Evolutionary conservation across 2,329 filamentous ascomycete species (phyloP), one percentile per base, ranked within the genome.

Genomic region (Talaromyces funiculosus): DNA sequence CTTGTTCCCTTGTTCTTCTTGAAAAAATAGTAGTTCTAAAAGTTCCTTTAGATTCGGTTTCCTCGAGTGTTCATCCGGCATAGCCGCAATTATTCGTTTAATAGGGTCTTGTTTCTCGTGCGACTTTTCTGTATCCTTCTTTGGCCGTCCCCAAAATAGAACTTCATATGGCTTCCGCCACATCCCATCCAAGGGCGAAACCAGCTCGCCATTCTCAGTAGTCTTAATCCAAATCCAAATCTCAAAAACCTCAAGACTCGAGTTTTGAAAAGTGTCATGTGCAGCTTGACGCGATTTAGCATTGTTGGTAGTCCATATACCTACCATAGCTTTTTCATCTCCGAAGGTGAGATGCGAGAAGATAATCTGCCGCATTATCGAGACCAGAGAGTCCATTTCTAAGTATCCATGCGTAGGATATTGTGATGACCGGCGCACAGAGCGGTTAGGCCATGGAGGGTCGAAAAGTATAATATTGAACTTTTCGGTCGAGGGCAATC

Each of bases 201-300:
- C 77, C 0, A 83, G 78, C 61, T 82, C 77, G 3, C 85, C 85
- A 2, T 73, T 64, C 0, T 67, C 67, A 0, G 84, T 87, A 1
- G 77, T 81, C 69, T 88, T 88, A 57, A 86, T 68, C 85, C 85
- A 88, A 3, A 86, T 67, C 85, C 85, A 87, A 71, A 87, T 84
- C 64, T 87, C 84, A 4, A 74, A 67, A 7, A 86, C 65, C 2
- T 72, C 66, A 3, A 87, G 73, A 5, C 79, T 80, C 67, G 80
- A 80, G 4, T 64, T 66, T 10, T 73, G 70, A 0, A 85, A 54
- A 61, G 77, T 45, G 64, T 75, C 45, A 68, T 81, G 63, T 71
- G 78, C 80, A 16, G 78, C 71, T 2, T 75, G 70, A 4, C 83
- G 76, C 14, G 84, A 69, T 18, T 78, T 77, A 16, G 73, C 69